Evolutionary conservation across 805 yeast species (phyloP), one percentile per base, ranked within the genome.

Genomic region (Nakazawaea sp.): DNA sequence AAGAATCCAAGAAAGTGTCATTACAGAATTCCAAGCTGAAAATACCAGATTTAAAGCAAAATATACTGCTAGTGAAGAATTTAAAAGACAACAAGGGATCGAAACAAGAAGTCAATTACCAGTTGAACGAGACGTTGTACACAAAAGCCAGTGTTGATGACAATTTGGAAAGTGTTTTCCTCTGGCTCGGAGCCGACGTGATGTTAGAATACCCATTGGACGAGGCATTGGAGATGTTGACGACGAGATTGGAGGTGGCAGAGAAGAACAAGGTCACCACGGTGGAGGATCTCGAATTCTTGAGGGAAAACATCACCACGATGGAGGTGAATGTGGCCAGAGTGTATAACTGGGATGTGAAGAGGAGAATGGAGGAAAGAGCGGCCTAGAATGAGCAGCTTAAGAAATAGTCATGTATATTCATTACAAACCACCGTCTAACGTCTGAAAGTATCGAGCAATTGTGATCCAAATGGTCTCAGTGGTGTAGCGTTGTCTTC

Each of bases 121-220:
- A 89, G 58, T 70, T 92, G 51, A 90, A 92, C 58, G 97, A 92
- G 53, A 90, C 98, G 0, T 68, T 92, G 28, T 90, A 76, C 55
- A 83, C 97, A 6, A 77, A 77, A 41, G 98, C 98, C 1, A 68
- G 67, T 26, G 67, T 92, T 23, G 75, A 75, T 27, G 70, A 77
- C 18, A 65, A 78, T 25, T 54, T 71, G 35, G 58, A 72, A 18
- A 56, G 63, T 2, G 97, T 92, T 2, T 78, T 78, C 45, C 66
- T 92, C 33, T 92, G 98, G 98, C 69, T 92, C n/a, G 98, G 98
- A 9, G 98, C 98, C 0, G 95, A 88, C 49, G 89, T 90, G 7
- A 90, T 92, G 97, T 68, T 92, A 52, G 97, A 92, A 55, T 92
- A 90, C 52, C 89, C 96, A 11, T 64, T 87, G 18, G 83, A 73